Base-by-base conservation (phyloP, 441 rosid species). In the Adansonia madagascariensis region DNA sequence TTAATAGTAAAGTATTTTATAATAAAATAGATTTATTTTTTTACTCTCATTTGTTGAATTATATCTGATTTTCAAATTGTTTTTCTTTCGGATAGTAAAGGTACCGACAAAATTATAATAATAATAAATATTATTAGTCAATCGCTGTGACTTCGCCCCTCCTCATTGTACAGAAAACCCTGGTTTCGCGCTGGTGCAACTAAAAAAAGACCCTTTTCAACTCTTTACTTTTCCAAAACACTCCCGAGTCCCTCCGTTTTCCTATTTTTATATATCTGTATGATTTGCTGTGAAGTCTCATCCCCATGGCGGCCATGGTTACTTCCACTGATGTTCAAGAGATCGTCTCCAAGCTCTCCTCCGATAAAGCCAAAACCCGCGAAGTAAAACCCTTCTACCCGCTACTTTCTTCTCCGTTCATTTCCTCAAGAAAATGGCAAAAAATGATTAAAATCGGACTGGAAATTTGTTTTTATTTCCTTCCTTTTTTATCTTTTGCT, bases 351-450 rank as follows among this genome's bases (percentile, higher is more conserved):
- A 93, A 92, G 91, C 98, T 97, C 44, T 97, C 98, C 49, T 91
- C 99, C 20, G 98, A 93, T 74, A 94, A 93, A 89, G 96, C 95
- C 80, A 94, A 91, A 86, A 74, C 86, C 56, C 91, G 98, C 35
- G 99, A 97, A 77, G 99, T 94, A 84, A 77, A 78, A 63, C 60
- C 66, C 73, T 27, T 70, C 55, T 14, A 69, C 59, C 3, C 43
- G 70, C 72, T 49, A 1, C 39, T 18, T 22, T 66, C 63, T 50
- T 67, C 59, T 79, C 22, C 67, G 64, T 70, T 78, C 56, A 9
- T n/a, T 52, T 55, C n/a, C 24, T 39, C 9, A 17, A 52, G 12
- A 50, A n/a, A 39, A 55, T 35, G 43, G 15, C 31, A n/a, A 35
- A 53, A 17, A 55, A 12, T 11, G 61, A 53, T 8, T 53, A 53